phyloP scores from a whole-genome alignment of 441 rosid genomes.

The Pelargonium cotyledonis region DNA sequence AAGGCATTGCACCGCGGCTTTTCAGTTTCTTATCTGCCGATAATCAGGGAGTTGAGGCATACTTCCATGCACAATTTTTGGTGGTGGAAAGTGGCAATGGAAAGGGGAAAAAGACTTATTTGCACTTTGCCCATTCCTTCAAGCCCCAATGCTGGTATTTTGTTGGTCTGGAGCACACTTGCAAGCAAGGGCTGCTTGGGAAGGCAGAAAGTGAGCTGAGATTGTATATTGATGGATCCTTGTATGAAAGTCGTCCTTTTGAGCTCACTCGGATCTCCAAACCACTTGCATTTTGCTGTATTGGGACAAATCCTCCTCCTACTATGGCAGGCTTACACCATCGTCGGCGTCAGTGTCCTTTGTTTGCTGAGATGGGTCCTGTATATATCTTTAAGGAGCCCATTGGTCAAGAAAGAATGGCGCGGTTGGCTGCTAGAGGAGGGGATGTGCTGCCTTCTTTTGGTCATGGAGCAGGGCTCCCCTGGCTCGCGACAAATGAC shows the following conservation, averaged over 20 bases:
- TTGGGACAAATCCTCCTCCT: constrained; percentile 99
- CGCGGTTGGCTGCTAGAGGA: constrained; percentile 85
- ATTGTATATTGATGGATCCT: constrained; percentile 86
- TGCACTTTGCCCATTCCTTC: constrained; percentile 98
- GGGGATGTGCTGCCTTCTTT: constrained; percentile 91
- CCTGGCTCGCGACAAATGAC: constrained; percentile 90
- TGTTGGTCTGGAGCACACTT: constrained; percentile 85
- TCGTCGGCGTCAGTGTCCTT: constrained; percentile 94
- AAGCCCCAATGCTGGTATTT: constrained; percentile 99
- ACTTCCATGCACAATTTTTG: constrained; percentile 96
- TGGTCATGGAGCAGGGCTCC: constrained; percentile 93
- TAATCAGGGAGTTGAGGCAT: constrained; percentile 96
- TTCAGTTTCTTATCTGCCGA: constrained; percentile 97
- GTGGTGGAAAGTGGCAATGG: constrained; percentile 97
- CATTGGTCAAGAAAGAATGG: constrained; percentile 87
- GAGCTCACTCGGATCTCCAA: constrained; percentile 94
- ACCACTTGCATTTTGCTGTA: constrained; percentile 95
- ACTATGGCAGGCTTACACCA: constrained; percentile 98
- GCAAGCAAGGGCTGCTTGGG: constrained; percentile 83
- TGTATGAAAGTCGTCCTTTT: constrained; percentile 91
- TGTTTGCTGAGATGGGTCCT: constrained; percentile 99
- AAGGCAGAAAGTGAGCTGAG: constrained; percentile 90
- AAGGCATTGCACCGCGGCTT: constrained; percentile 94
- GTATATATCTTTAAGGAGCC: constrained; percentile 95
- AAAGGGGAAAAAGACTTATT: constrained; percentile 87